These are phyloP conservation scores for Durusdinium trenchii DNA, from an alignment of 73 alveolate genomes.

Conservation along the genomic window DNA sequence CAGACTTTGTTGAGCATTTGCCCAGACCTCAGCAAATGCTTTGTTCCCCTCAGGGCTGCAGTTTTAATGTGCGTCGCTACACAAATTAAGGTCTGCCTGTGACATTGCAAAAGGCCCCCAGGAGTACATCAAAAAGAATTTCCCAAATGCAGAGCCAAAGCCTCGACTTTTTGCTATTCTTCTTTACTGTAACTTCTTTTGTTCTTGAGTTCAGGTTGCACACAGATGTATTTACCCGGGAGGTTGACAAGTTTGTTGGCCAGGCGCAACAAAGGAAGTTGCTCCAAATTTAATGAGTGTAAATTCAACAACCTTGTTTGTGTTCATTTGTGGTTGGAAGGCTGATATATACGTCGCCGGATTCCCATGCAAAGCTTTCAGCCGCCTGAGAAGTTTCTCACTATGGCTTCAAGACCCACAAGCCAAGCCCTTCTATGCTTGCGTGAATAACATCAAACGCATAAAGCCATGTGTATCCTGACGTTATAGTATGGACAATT, in stretches of 20 bases:
- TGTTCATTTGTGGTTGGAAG: not conserved
- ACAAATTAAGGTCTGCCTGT: not conserved
- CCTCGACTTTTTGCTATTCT: not conserved
- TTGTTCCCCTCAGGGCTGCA: too few relatives aligned
- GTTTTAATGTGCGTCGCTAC: not conserved
- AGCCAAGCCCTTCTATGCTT: not conserved
- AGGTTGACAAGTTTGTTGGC: not conserved
- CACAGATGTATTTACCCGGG: not conserved
- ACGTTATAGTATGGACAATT: not conserved
- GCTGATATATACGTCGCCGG: not conserved
- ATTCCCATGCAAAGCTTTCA: conserved; percentile 37
- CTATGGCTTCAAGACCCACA: not conserved
- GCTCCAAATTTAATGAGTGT: not conserved
- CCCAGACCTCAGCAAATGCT: too few relatives aligned
- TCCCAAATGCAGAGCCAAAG: not conserved
- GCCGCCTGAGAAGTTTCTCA: not conserved
- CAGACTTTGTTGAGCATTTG: not conserved
- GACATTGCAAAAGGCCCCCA: conserved; percentile 13
- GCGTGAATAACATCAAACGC: not conserved
- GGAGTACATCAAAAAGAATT: not conserved
- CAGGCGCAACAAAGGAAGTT: too few relatives aligned
- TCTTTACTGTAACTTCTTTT: not conserved
- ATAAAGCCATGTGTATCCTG: not conserved
- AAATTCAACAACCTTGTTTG: not conserved
- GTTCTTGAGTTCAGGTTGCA: not conserved